phyloP scores from a whole-genome alignment of 352 stramenopile genomes.

The Globisporangium parvum region DNA sequence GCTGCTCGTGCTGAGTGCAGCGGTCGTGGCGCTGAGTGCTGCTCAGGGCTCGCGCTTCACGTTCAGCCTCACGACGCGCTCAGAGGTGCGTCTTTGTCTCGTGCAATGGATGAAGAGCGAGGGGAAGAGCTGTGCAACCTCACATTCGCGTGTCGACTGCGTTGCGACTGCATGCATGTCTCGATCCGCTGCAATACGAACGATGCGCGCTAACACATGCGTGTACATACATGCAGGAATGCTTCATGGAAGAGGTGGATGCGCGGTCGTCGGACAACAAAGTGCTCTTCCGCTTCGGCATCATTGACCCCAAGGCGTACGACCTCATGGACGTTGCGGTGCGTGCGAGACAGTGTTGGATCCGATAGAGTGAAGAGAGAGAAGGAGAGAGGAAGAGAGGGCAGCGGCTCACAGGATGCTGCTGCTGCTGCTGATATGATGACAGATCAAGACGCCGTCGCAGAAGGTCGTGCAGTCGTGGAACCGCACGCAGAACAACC shows the following conservation, averaged over 20 bases:
- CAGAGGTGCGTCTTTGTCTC: slow-evolving; percentile 20
- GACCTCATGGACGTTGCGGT: slow-evolving; percentile 51
- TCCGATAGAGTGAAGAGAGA: neutral
- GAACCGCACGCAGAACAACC: slow-evolving; percentile 60
- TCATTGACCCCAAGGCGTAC: slow-evolving; percentile 45
- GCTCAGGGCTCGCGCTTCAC: slow-evolving; percentile 36
- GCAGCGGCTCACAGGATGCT: neutral
- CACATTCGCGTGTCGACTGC: neutral
- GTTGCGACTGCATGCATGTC: neutral
- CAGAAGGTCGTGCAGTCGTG: slow-evolving; percentile 40
- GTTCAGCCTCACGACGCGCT: slow-evolving; percentile 33
- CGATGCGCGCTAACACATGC: neutral
- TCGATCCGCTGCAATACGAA: too few species aligned
- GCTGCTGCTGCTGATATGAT: neutral
- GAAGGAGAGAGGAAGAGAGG: too few species aligned
- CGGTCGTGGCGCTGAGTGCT: slow-evolving; percentile 13
- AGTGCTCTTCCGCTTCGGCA: slow-evolving; percentile 55
- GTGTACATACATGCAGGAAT: slow-evolving; percentile 27
- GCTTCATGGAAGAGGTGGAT: slow-evolving; percentile 52
- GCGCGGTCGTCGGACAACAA: slow-evolving; percentile 48
- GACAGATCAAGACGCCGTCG: slow-evolving; percentile 50
- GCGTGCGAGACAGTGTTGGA: slow-evolving; percentile 1
- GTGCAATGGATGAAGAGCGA: neutral
- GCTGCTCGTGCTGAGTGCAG: slow-evolving; percentile 14
- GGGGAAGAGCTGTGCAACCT: too few species aligned